Evolutionary conservation across 2,329 filamentous ascomycete species (phyloP).

Genomic region (Amauroascus niger): DNA sequence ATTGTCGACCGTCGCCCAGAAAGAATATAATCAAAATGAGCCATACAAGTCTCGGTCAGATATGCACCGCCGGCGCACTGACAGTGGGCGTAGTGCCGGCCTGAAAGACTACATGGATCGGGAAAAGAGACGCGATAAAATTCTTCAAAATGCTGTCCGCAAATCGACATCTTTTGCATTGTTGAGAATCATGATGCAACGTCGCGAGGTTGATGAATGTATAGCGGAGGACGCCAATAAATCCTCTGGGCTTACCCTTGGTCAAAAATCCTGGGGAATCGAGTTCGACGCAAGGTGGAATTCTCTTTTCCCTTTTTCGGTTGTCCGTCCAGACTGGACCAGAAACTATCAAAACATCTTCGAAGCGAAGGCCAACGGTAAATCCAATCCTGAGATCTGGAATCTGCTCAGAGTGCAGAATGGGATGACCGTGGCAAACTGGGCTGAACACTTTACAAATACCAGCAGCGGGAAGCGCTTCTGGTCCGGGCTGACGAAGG

Average conservation of each 20-base stretch:
- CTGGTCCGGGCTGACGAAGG: not conserved
- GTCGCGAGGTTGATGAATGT: not conserved
- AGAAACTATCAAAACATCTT: not conserved
- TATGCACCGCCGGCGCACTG: not conserved
- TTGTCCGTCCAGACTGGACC: constrained; percentile 6
- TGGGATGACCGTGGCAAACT: not conserved
- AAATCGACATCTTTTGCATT: not conserved
- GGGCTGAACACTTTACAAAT: constrained; percentile 3
- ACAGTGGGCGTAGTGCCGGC: not conserved
- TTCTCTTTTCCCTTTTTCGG: constrained; percentile 1
- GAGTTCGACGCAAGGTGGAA: constrained; percentile 10
- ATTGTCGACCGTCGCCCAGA: too few species aligned
- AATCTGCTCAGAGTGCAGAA: not conserved
- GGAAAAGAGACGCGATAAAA: not conserved
- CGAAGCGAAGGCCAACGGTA: not conserved
- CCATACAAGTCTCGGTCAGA: not conserved
- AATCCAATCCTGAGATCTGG: not conserved
- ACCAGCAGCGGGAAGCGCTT: not conserved
- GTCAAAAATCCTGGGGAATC: constrained; percentile 1
- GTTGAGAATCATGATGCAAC: not conserved
- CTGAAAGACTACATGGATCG: not conserved
- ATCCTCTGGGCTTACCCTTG: not conserved
- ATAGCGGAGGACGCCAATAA: not conserved
- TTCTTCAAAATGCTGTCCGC: not conserved
- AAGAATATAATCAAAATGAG: not conserved